Percentiles rank a stretch among this genome's conserved stretches.
phyloP scores from a whole-genome alignment of 2,329 filamentous ascomycete species.

The Neoascochyta sp. region DNA sequence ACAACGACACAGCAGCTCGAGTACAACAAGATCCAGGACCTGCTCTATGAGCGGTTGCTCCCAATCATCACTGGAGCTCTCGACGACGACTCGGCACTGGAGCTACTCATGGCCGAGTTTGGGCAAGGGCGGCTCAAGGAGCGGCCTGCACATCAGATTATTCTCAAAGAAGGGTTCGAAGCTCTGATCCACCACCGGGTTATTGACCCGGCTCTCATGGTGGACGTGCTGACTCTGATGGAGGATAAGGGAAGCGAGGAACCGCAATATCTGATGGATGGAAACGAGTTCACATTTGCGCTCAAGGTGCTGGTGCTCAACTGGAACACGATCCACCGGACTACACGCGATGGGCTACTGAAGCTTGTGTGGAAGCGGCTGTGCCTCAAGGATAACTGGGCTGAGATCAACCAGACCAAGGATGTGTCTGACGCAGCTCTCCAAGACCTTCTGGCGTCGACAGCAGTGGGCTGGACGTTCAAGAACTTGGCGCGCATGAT shows the following conservation, averaged over 20 bases:
- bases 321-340: conserved; percentile 50
- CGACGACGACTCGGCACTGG: conserved; percentile 72
- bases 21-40: conserved; percentile 75
- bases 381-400: conserved; percentile 82
- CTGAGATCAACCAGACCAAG: conserved; percentile 70
- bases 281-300: conserved; percentile 69
- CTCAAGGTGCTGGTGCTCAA: conserved; percentile 55
- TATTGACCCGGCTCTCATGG: conserved; percentile 56
- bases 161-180: conserved; percentile 68
- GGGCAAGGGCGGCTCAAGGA: conserved; percentile 52
- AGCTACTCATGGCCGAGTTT: conserved; percentile 69
- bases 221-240: conserved; percentile 79
- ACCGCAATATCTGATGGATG: conserved; percentile 44
- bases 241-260: conserved; percentile 47
- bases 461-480: conserved; percentile 66
- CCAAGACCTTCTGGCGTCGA: conserved; percentile 56
- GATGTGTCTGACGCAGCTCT: conserved; percentile 69
- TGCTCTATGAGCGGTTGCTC: conserved; percentile 67
- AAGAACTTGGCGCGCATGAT: conserved; percentile 58
- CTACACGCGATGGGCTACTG: conserved; percentile 48
- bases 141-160: conserved; percentile 63
- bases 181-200: conserved; percentile 68
- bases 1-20: conserved; percentile 59
- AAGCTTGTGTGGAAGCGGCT: conserved; percentile 83
- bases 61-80: conserved; percentile 68